These are phyloP conservation scores for Metarhizium rileyi DNA, from an alignment of 2,329 filamentous ascomycete genomes.

Conservation along the genomic window DNA sequence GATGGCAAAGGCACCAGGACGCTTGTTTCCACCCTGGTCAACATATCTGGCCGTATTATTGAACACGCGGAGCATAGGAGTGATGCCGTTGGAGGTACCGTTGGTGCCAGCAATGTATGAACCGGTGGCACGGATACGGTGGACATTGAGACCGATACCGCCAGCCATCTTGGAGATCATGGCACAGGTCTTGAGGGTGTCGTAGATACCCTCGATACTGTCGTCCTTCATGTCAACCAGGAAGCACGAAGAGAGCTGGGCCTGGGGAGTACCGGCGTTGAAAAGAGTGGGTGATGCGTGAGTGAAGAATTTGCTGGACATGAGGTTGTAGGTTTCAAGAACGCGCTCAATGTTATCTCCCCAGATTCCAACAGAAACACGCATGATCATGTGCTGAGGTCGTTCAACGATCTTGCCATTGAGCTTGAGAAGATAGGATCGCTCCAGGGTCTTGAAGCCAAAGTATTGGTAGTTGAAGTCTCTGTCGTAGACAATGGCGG, in stretches of 20 bases:
- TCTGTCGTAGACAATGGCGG: constrained; percentile 96
- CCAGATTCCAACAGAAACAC: constrained; percentile 94
- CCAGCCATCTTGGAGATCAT: constrained; percentile 99
- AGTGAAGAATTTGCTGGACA: constrained; percentile 98
- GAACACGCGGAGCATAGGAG: constrained; percentile 97
- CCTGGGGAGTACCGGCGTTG: constrained; percentile 90
- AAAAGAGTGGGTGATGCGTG: constrained; percentile 97
- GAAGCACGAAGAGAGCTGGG: constrained; percentile 96
- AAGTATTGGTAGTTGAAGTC: constrained; percentile 99
- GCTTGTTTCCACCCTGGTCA: constrained; percentile 98
- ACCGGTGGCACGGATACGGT: constrained; percentile 92
- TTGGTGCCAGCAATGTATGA: constrained; percentile 98
- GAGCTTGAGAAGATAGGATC: constrained; percentile 92
- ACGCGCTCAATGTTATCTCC: constrained; percentile 90
- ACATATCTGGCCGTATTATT: constrained; percentile 99
- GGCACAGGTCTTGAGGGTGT: constrained; percentile 96
- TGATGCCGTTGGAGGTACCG: constrained; percentile 92
- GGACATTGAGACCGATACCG: constrained; percentile 92
- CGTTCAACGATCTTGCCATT: constrained; percentile 94
- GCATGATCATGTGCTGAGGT: constrained; percentile 99
- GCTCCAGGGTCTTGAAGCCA: constrained; percentile 97
- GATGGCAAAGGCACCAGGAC: constrained; percentile 95
- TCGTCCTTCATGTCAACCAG: constrained; percentile 99
- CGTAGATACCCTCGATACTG: constrained; percentile 98
- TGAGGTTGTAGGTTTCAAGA: constrained; percentile 96